Conservation (phyloP, 2,329 filamentous ascomycete species). For the Sporothrix schenckii region DNA sequence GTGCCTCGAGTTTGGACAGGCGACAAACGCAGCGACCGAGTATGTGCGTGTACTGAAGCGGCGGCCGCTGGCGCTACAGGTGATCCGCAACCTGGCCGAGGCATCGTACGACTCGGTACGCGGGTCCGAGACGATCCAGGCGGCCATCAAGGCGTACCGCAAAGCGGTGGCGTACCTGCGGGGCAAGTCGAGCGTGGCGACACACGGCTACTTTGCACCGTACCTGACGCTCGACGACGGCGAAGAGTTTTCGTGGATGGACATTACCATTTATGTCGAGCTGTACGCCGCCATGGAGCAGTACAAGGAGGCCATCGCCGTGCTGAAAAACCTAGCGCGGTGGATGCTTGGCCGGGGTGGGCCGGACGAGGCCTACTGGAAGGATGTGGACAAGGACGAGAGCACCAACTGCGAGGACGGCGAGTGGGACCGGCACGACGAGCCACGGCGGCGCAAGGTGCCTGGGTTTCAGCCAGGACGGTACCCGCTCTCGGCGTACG, state of each 20-base stretch:
- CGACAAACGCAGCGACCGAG: slow-evolving; percentile 58
- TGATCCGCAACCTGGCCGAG: slow-evolving; percentile 60
- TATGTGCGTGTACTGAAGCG: slow-evolving; percentile 59
- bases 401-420: slow-evolving; percentile 66
- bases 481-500: slow-evolving; percentile 65
- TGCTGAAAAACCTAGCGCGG: slow-evolving; percentile 72
- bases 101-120: slow-evolving; percentile 58
- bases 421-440: slow-evolving; percentile 81
- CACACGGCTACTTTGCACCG: slow-evolving; percentile 28
- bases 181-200: slow-evolving; percentile 40
- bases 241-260: slow-evolving; percentile 67
- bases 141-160: slow-evolving; percentile 55
- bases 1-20: slow-evolving; percentile 58
- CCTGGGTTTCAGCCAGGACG: slow-evolving; percentile 60
- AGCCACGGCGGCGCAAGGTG: slow-evolving; percentile 63
- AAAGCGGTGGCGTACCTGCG: slow-evolving; percentile 49
- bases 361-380: slow-evolving; percentile 72
- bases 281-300: slow-evolving; percentile 68
- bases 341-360: slow-evolving; percentile 74
- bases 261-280: slow-evolving; percentile 83
- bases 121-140: slow-evolving; percentile 45
- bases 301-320: slow-evolving; percentile 66
- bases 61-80: slow-evolving; percentile 56
- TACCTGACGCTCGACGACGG: slow-evolving; percentile 41
- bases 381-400: slow-evolving; percentile 61